phyloP scores from a whole-genome alignment of 108 stramenopile genomes.

The Epithemia pelagica region DNA sequence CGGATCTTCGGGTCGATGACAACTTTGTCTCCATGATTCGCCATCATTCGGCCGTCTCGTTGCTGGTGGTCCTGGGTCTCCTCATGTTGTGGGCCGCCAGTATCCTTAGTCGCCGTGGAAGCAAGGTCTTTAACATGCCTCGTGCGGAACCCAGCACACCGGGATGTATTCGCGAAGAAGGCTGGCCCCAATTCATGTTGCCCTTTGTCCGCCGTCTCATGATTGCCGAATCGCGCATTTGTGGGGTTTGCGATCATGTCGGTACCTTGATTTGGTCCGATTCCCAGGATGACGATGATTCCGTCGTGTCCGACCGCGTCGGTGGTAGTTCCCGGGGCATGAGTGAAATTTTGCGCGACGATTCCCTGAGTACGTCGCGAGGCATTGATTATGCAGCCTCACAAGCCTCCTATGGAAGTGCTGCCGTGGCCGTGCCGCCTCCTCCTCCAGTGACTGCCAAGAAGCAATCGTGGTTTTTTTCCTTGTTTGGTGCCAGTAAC shows the following conservation, averaged over 20 bases:
- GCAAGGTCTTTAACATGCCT: not conserved
- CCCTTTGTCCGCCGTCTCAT: not conserved
- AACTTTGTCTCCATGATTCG: not conserved
- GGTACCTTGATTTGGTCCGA: not conserved
- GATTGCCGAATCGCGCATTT: not conserved
- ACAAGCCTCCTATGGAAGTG: no score
- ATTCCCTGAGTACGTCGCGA: no score
- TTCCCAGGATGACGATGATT: not conserved
- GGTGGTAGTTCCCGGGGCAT: no score
- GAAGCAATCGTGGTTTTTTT: no score
- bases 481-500: no score
- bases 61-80: not conserved
- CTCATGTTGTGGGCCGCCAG: not conserved
- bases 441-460: no score
- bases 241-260: not conserved
- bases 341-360: no score
- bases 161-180: not conserved
- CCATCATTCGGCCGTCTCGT: not conserved
- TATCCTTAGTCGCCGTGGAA: not conserved
- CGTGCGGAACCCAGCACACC: not conserved
- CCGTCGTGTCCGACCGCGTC: no score
- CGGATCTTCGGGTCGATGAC: not conserved
- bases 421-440: no score
- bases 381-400: no score
- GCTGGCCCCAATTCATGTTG: not conserved